A percentile compares a stretch with the other conserved stretches of the same genome.
Conservation (phyloP, 2,329 filamentous ascomycete species). For the Chaetothyriales sp. region DNA sequence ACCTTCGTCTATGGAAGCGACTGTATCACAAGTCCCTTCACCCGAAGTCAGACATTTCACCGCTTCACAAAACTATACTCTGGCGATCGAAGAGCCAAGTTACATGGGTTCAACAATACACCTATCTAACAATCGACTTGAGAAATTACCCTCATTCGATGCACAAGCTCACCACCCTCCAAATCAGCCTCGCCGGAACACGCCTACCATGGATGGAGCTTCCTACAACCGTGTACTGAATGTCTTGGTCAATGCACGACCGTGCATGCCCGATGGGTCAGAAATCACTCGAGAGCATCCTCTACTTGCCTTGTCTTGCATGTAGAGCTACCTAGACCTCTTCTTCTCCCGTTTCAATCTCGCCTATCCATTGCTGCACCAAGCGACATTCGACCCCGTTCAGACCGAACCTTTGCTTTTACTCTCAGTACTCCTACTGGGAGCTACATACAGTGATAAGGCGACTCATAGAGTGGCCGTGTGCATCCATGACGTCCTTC, state of each 20-base stretch:
- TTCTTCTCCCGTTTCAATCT: constrained; percentile 50
- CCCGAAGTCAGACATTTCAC: too few species aligned
- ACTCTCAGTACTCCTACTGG: constrained; percentile 43
- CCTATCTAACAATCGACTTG: too few species aligned
- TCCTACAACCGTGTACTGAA: constrained; percentile 31
- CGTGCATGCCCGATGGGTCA: constrained; percentile 36
- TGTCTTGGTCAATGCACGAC: constrained; percentile 38
- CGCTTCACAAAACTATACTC: too few species aligned
- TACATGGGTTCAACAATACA: too few species aligned
- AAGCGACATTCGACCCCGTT: constrained; percentile 42
- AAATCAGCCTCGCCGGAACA: constrained; percentile 2
- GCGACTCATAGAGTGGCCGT: constrained; percentile 47
- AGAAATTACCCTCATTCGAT: too few species aligned
- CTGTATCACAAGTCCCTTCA: too few species aligned
- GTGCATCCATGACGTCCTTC: constrained; percentile 42
- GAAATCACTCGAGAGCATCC: constrained; percentile 37
- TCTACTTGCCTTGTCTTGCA: constrained; percentile 35
- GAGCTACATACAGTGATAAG: constrained; percentile 47
- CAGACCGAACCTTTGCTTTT: constrained; percentile 40
- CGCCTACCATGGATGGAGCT: constrained; percentile 23
- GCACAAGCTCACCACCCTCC: background rate
- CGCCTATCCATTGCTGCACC: constrained; percentile 46
- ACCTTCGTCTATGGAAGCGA: too few species aligned
- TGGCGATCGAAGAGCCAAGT: too few species aligned
- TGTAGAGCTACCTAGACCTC: constrained; percentile 45